Conservation (phyloP, 2,329 filamentous ascomycete species). For the Penicillium crustosum region DNA sequence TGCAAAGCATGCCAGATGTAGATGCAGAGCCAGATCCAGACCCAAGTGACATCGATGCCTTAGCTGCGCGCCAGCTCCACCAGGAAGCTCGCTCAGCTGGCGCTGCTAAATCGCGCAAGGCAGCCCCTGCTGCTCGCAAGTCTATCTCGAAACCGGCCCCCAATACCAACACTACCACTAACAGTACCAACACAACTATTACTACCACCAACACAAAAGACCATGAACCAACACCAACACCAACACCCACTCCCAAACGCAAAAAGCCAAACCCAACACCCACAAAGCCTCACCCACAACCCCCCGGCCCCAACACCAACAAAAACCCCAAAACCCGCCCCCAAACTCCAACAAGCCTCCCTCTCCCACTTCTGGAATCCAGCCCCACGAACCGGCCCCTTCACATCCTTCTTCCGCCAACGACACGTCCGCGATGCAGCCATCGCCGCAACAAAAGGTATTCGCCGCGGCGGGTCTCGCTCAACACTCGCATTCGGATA, state of each 20-base stretch:
- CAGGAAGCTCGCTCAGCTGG: constrained; percentile 65
- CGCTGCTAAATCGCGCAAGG: constrained; percentile 39
- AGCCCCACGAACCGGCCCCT: constrained; percentile 55
- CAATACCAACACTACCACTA: constrained; percentile 9
- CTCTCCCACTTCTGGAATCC: constrained; percentile 24
- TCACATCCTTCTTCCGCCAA: constrained; percentile 85
- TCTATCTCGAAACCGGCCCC: constrained; percentile 6
- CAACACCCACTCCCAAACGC: constrained; percentile 31
- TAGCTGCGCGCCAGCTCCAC: constrained; percentile 71
- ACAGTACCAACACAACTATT: not conserved
- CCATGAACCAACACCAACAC: not conserved
- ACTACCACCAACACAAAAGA: not conserved
- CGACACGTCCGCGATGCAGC: constrained; percentile 76
- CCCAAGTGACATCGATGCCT: constrained; percentile 68
- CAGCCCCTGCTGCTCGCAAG: constrained; percentile 17
- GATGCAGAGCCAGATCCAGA: constrained; percentile 46
- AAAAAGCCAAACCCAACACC: constrained; percentile 12
- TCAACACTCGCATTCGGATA: constrained; percentile 71
- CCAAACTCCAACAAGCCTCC: constrained; percentile 12
- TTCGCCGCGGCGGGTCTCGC: constrained; percentile 67
- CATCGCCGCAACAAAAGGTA: constrained; percentile 50
- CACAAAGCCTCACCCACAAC: constrained; percentile 9
- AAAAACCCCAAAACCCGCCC: not conserved
- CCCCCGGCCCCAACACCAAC: not conserved
- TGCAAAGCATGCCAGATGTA: constrained; percentile 21